A percentile compares a stretch with the other conserved stretches of the same genome.
phyloP scores from a whole-genome alignment of 768 basidiomycete species.

The Termitomyces sp. region DNA sequence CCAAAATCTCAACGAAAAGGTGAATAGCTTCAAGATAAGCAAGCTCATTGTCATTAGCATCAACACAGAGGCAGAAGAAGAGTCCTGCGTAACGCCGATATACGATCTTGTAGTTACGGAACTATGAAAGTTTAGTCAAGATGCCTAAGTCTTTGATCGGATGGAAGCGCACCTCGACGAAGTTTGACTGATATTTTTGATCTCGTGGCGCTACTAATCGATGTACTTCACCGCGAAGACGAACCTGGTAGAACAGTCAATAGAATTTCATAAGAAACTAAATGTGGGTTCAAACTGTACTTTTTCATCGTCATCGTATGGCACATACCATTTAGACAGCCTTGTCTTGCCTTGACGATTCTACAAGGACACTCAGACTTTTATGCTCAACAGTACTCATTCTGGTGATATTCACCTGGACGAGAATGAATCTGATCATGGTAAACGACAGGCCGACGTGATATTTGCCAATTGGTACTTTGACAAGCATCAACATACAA shows the following conservation, averaged over 20 bases:
- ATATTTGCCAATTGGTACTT: slow-evolving; percentile 10
- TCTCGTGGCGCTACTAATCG: slow-evolving; percentile 93
- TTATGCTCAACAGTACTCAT: background rate
- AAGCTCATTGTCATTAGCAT: slow-evolving; percentile 97
- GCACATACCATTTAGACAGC: slow-evolving; percentile 97
- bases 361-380: slow-evolving; percentile 33
- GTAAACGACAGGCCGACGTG: slow-evolving; percentile 8
- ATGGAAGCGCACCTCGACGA: slow-evolving; percentile 79
- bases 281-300: slow-evolving; percentile 29
- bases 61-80: slow-evolving; percentile 97
- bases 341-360: slow-evolving; percentile 98
- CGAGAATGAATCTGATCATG: slow-evolving; percentile 98
- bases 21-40: slow-evolving; percentile 98
- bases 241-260: slow-evolving; percentile 50
- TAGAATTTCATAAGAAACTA: slow-evolving; percentile 1
- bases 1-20: slow-evolving; percentile 95
- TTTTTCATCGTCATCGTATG: slow-evolving; percentile 99
- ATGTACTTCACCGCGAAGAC: slow-evolving; percentile 94
- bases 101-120: slow-evolving; percentile 96
- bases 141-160: background rate
- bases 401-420: slow-evolving; percentile 61
- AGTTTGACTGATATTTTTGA: slow-evolving; percentile 99
- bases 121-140: slow-evolving; percentile 42
- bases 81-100: slow-evolving; percentile 96
- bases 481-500: slow-evolving; percentile 13